Base-by-base conservation (phyloP, 2,329 filamentous ascomycete species). In the Claviceps lovelessii region DNA sequence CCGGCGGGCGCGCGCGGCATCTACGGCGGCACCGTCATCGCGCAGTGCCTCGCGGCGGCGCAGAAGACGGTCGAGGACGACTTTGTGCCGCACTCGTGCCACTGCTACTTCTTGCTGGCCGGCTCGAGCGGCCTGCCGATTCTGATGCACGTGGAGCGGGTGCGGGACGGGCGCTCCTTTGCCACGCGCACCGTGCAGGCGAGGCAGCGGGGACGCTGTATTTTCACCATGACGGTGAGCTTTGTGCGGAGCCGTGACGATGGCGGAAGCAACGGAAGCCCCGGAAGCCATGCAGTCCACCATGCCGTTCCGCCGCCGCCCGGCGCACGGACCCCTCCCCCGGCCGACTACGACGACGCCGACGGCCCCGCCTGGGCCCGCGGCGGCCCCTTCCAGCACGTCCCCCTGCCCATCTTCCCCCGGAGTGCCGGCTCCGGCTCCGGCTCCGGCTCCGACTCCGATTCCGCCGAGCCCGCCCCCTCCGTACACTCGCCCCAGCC, bases 71-170 rank as follows among this genome's bases (percentile, higher is more conserved):
- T 98, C 2, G 85, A 86, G 0, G 68, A 75, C 31, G 77, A 87
- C 66, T 96, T 95, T 70, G 80, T 84, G 57, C 83, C 93, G 51
- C 93, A 98, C 75, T 91, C 86, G 66, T 96, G 95, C 86, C 93
- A 98, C 78, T 97, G 93, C 79, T 98, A 97, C 75, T 98, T 98
- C 70, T 84, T 98, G 39, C 83, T 97, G 2, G 90, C 91, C 5
- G 93, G 93, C 33, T 87, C 91, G 65, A 78, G 82, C 13, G 81
- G 86, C 57, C 85, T 93, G 19, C 91, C 93, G 37, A 86, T 97
- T 60, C 78, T 96, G 58, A 97, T 95, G 73, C 88, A 96, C 67
- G 93, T 98, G 49, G 93, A 97, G 73, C 81, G 88, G 53, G 89
- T 98, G 50, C 85, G 93, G 54, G 89, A 95, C 66, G 93, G 93